A percentile compares a stretch with the other conserved stretches of the same genome.
Conservation (phyloP, 1,139 yeast genomes). For the Taphrina sp. region DNA sequence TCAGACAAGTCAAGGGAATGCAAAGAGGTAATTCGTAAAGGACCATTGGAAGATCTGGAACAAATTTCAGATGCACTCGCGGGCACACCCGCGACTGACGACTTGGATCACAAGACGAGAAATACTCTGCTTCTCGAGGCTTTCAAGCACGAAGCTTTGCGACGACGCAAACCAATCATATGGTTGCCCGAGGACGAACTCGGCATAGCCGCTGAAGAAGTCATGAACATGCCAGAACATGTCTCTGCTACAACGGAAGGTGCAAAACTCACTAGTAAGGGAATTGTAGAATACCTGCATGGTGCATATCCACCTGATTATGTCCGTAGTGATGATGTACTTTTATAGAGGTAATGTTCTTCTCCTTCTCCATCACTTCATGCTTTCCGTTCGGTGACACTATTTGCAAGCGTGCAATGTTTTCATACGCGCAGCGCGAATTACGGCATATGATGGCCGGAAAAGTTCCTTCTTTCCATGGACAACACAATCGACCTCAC, state of each 20-base stretch:
- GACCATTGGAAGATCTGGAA: not conserved
- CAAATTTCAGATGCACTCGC: not conserved
- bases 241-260: conserved; percentile 18
- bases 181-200: conserved; percentile 89
- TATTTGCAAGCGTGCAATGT: too few relatives aligned
- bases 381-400: too few relatives aligned
- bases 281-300: conserved; percentile 8
- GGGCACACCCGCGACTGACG: not conserved
- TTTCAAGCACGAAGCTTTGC: conserved; percentile 71
- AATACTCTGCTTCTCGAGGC: conserved; percentile 31
- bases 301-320: conserved; percentile 22
- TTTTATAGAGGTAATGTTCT: not conserved
- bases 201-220: conserved; percentile 68
- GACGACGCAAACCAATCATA: conserved; percentile 63
- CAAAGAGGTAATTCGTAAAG: too few relatives aligned
- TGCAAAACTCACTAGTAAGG: conserved; percentile 13
- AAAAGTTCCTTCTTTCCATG: too few relatives aligned
- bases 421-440: too few relatives aligned
- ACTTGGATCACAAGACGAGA: too few relatives aligned
- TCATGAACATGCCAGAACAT: conserved; percentile 43
- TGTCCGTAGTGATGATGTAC: conserved; percentile 22
- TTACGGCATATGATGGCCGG: too few relatives aligned
- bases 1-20: too few relatives aligned
- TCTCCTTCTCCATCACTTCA: too few relatives aligned
- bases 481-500: too few relatives aligned